A percentile compares a stretch with the other conserved stretches of the same genome.
Evolutionary conservation across 2,329 filamentous ascomycete genomes (phyloP).

Genomic region (Penicillium italicum): DNA sequence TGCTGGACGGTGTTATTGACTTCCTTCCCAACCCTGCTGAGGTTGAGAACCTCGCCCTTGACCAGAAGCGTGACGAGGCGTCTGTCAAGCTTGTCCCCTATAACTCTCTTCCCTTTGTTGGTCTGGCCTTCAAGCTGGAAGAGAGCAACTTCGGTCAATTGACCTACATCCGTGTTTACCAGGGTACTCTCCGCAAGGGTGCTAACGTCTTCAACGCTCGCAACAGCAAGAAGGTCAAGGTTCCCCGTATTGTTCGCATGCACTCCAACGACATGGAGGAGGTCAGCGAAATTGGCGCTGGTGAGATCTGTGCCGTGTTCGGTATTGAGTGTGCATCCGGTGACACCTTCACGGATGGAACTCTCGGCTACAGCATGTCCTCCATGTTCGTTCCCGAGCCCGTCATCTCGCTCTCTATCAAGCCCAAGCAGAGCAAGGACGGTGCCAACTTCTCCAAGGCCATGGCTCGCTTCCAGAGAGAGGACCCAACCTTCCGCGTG

Average conservation of each 20-base stretch:
- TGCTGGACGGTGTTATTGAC: slow-evolving; percentile 94
- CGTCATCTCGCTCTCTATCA: slow-evolving; percentile 96
- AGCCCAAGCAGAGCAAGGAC: slow-evolving; percentile 89
- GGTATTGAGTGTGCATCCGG: slow-evolving; percentile 96
- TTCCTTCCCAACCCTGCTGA: slow-evolving; percentile 90
- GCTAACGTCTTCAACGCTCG: slow-evolving; percentile 89
- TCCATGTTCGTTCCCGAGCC: slow-evolving; percentile 97
- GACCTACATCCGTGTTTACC: slow-evolving; percentile 97
- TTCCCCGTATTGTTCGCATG: slow-evolving; percentile 97
- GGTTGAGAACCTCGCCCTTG: slow-evolving; percentile 83
- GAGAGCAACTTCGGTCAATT: slow-evolving; percentile 98
- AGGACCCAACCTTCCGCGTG: slow-evolving; percentile 96
- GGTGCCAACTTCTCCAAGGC: slow-evolving; percentile 95
- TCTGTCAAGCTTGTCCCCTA: slow-evolving; percentile 87
- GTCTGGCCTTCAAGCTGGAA: slow-evolving; percentile 96
- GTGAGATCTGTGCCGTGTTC: slow-evolving; percentile 98
- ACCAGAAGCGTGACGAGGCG: slow-evolving; percentile 73
- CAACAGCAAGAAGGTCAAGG: slow-evolving; percentile 91
- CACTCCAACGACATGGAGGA: slow-evolving; percentile 99
- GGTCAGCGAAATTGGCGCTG: slow-evolving; percentile 83
- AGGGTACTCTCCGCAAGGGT: slow-evolving; percentile 84
- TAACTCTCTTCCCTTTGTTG: slow-evolving; percentile 89
- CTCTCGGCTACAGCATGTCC: slow-evolving; percentile 89
- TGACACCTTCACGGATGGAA: slow-evolving; percentile 95
- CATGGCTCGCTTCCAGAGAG: slow-evolving; percentile 97